These are phyloP conservation scores for Calonectria pauciramosa DNA, from an alignment of 2,329 filamentous ascomycete species.

Conservation along the genomic window DNA sequence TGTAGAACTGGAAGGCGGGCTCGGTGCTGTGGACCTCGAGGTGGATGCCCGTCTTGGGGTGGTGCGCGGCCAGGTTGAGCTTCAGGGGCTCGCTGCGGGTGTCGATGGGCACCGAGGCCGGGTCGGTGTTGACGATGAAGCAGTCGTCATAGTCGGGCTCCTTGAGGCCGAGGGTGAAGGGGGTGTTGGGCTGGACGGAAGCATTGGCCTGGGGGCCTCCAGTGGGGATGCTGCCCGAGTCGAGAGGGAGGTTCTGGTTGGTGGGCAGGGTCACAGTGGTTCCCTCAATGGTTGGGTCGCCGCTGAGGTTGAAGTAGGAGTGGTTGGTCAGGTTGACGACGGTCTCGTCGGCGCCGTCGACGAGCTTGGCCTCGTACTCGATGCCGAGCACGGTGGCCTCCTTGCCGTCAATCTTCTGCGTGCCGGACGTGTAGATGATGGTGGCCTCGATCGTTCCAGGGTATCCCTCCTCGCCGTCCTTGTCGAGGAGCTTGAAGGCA, in stretches of 20 bases:
- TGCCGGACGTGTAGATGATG: slow-evolving; percentile 84
- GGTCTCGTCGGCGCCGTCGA: slow-evolving; percentile 87
- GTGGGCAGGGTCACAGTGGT: slow-evolving; percentile 77
- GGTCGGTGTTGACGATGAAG: slow-evolving; percentile 81
- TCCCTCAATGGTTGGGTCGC: slow-evolving; percentile 65
- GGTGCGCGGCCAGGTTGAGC: slow-evolving; percentile 78
- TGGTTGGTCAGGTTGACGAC: slow-evolving; percentile 96
- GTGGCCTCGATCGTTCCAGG: slow-evolving; percentile 85
- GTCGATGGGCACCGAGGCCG: slow-evolving; percentile 73
- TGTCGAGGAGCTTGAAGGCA: slow-evolving; percentile 75
- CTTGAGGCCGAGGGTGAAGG: slow-evolving; percentile 79
- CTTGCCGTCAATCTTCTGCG: slow-evolving; percentile 72
- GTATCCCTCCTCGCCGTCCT: slow-evolving; percentile 90
- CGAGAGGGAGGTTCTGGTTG: slow-evolving; percentile 78
- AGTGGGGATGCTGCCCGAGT: slow-evolving; percentile 80
- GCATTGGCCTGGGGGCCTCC: slow-evolving; percentile 74
- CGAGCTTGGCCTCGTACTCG: slow-evolving; percentile 90
- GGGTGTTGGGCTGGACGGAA: slow-evolving; percentile 73
- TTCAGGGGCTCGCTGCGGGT: slow-evolving; percentile 74
- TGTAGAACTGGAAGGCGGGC: slow-evolving; percentile 98
- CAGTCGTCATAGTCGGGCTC: slow-evolving; percentile 90
- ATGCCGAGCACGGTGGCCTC: slow-evolving; percentile 82
- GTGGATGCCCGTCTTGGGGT: slow-evolving; percentile 81
- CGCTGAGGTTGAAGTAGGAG: slow-evolving; percentile 80
- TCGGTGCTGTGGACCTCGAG: slow-evolving; percentile 93